Evolutionary conservation across 1,284 basidiomycete genomes (phyloP), one percentile per base, ranked within the genome.

Genomic region (Irpex sp.): DNA sequence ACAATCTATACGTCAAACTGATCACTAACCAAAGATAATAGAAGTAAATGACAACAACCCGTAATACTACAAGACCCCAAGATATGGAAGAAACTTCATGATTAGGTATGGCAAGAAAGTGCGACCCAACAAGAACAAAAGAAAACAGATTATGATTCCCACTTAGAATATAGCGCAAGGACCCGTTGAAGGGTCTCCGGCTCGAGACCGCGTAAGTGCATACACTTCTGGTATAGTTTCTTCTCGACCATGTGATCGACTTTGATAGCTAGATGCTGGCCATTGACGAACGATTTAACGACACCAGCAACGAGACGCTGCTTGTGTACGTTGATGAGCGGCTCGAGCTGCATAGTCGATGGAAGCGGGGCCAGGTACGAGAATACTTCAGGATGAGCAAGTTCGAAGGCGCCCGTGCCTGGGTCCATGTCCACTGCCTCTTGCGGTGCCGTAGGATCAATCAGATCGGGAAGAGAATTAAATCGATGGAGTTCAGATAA

Each of bases 281-380:
- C 91, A 5, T 86, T 85, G 11, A 93, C 88, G 57, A 94, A 78
- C 9, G 84, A 82, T 72, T 92, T 91, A 71, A 94, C 88, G 37
- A 91, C 86, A 6, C 82, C 82, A 5, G 93, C 91, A 60, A 93
- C 89, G 66, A 87, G 76, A 34, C 93, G 86, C 72, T 94, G 91
- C 75, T 95, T 94, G 75, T 94, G 91, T 3, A 95, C 86, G 73
- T 94, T 95, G 76, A 95, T 91, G 62, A 95, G 77, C 1, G 92
- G 92, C 67, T 92, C 89, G n/a, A 95, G 82, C 66, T 88, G 84
- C 78, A 93, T 87, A n/a, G 82, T 82, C 0, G 83, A 72, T 0
- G 92, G 92, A 8, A 94, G 82, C 1, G 88, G 83, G 2, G 85
- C 80, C 3, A 94, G 81, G 15, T 86, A 80, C 1, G 83, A 80